phyloP scores from a whole-genome alignment of 495 filamentous ascomycete genomes.

The Tetracladium setigerum region DNA sequence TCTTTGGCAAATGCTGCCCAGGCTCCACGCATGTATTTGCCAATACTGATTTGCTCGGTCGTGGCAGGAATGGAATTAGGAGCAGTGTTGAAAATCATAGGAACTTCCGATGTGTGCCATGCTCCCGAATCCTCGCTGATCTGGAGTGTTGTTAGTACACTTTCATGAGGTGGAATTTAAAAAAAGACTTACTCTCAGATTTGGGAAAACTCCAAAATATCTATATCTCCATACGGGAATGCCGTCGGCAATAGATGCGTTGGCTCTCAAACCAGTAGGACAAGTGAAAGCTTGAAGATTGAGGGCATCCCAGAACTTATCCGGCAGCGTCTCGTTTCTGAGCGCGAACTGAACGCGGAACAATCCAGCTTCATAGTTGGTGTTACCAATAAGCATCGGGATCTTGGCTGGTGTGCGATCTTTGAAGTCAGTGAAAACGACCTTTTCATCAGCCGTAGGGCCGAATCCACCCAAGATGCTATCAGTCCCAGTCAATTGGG shows the following conservation, averaged over 20 bases:
- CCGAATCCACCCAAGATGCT: conserved; percentile 30
- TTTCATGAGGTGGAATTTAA: too few relatives aligned
- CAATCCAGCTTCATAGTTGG: conserved; percentile 37
- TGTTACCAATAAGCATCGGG: conserved; percentile 35
- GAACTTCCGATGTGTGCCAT: conserved; percentile 35
- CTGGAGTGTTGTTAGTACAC: conserved; percentile 27
- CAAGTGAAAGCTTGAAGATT: conserved; percentile 34
- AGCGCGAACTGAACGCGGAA: conserved; percentile 23
- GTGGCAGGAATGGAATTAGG: background rate
- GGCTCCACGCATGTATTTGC: conserved; percentile 29
- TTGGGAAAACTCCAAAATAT: conserved; percentile 40
- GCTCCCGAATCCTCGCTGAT: conserved; percentile 32
- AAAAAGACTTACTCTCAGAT: conserved; percentile 33
- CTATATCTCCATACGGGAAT: conserved; percentile 43
- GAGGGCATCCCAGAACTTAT: conserved; percentile 26
- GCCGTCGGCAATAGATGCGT: conserved; percentile 19
- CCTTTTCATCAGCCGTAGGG: conserved; percentile 39
- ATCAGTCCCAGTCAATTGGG: conserved; percentile 13
- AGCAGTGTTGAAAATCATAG: conserved; percentile 20
- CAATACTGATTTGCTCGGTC: conserved; percentile 24
- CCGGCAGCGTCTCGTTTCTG: conserved; percentile 8
- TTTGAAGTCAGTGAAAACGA: conserved; percentile 40
- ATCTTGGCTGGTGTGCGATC: conserved; percentile 22
- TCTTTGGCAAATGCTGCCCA: conserved; percentile 45
- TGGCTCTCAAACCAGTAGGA: conserved; percentile 26